Evolutionary conservation across 78 protist species (phyloP).

Genomic region (Tieghemostelium lacteum): DNA sequence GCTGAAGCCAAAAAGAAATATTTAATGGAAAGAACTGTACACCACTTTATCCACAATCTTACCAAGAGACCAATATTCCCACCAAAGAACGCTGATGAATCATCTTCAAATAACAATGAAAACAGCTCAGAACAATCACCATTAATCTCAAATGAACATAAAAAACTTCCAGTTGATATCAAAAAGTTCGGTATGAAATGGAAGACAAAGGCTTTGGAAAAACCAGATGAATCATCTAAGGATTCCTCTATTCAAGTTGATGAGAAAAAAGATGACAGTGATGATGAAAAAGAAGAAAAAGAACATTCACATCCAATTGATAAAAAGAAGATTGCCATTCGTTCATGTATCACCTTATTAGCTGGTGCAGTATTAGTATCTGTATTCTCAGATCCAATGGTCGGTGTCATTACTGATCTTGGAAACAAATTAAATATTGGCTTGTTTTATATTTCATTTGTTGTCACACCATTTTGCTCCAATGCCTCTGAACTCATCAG

Average conservation of each 20-base stretch:
- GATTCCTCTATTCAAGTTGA: constrained; percentile 36
- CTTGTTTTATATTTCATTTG: constrained; percentile 86
- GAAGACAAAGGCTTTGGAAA: constrained; percentile 46
- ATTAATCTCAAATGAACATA: constrained; percentile 17
- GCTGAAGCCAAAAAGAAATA: constrained; percentile 42
- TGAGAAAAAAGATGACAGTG: constrained; percentile 33
- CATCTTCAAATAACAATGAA: neutral
- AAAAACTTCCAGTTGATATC: constrained; percentile 41
- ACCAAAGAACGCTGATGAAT: neutral
- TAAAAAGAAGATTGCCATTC: constrained; percentile 13
- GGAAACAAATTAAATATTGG: constrained; percentile 71
- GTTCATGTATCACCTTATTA: constrained; percentile 23
- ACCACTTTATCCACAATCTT: constrained; percentile 60
- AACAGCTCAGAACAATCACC: constrained; percentile 14
- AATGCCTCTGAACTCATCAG: constrained; percentile 89
- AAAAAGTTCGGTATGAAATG: constrained; percentile 53
- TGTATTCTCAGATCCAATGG: constrained; percentile 93
- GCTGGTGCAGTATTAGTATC: constrained; percentile 84
- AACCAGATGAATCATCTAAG: neutral
- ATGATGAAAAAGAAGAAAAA: constrained; percentile 79
- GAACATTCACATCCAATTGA: constrained; percentile 58
- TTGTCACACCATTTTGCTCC: constrained; percentile 88
- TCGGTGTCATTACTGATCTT: constrained; percentile 78
- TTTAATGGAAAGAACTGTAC: constrained; percentile 15
- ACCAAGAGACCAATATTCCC: neutral